phyloP scores from a whole-genome alignment of 176 grass and related monocot species.

The Aegilops sharonensis region DNA sequence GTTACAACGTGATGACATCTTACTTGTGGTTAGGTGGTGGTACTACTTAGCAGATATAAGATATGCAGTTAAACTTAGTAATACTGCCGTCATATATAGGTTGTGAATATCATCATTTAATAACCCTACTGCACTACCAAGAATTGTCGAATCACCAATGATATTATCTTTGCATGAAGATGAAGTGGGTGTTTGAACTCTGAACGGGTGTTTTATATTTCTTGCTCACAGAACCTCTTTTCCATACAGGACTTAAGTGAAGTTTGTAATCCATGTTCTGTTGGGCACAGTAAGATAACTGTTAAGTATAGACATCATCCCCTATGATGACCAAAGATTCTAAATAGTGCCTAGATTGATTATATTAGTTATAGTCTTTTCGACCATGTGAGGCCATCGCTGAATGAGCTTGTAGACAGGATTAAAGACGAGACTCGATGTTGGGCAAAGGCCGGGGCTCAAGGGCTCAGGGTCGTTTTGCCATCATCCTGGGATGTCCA shows the following conservation, averaged over 20 bases:
- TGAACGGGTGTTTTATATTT: not conserved
- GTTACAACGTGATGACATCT: not conserved
- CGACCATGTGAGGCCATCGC: too few relatives aligned
- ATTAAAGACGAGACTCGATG: too few relatives aligned
- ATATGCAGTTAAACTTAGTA: not conserved
- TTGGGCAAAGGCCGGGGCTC: too few relatives aligned
- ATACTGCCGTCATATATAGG: not conserved
- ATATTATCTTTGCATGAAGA: conserved; percentile 18
- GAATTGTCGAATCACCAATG: not conserved
- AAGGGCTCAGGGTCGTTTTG: too few relatives aligned
- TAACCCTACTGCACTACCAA: conserved; percentile 11
- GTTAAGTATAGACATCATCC: not conserved
- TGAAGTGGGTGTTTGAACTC: not conserved
- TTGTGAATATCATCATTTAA: conserved; percentile 1
- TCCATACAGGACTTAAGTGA: not conserved
- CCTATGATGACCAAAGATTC: not conserved
- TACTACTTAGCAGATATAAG: conserved; percentile 25
- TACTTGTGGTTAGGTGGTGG: conserved; percentile 2
- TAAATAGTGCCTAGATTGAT: not conserved
- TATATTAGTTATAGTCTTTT: not conserved
- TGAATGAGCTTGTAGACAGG: too few relatives aligned
- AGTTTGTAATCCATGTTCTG: conserved; percentile 4
- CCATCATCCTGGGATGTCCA: too few relatives aligned
- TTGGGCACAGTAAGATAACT: conserved; percentile 3
- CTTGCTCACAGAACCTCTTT: conserved; percentile 6